Base-by-base conservation (phyloP, 176 grass and related monocot genomes). In the Microstegium vimineum region DNA sequence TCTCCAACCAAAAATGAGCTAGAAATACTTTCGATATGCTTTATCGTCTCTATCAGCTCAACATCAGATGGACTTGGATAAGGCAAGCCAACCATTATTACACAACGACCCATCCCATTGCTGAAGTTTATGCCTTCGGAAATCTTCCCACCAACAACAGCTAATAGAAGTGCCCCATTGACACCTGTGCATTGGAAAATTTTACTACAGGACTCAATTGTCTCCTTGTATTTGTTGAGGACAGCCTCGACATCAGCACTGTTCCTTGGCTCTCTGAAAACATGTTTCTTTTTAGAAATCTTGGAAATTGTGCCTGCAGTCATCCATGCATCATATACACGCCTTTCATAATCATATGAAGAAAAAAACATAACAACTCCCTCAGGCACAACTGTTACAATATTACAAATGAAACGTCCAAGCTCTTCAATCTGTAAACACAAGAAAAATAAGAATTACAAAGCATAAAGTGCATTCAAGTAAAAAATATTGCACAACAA, bases 61-160 rank as follows among this genome's bases (percentile, higher is more conserved):
- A 93, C 76, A 85, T 98, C 95, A 43, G 84, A 79, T 62, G 92
- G 92, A 62, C 92, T 98, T 75, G 95, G 95, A 88, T 98, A 98
- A 74, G 92, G 95, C 81, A 98, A 88, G 34, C 95, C 95, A 79
- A 98, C 90, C 95, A 98, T 94, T 65, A 98, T 62, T 73, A 98
- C 84, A 79, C 95, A 94, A n/a, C 95, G 90, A 51, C 92, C 95
- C 95, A 98, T 94, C 5, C 86, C 92, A 78, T 98, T 90, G 46
- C 92, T 91, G 43, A 98, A 92, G 76, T 98, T 98, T 88, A 98
- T 98, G 42, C 95, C 95, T 83, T 98, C 95, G n/a, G 95, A 98
- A 42, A 98, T 98, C 62, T 98, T 94, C 40, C 92, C 95, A 73
- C 95, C 95, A 72, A 98, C 95, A 18, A 94, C 92, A 14, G 95